A percentile compares a stretch with the other conserved stretches of the same genome.
phyloP scores from a whole-genome alignment of 768 basidiomycete genomes.

The Mycena pura region DNA sequence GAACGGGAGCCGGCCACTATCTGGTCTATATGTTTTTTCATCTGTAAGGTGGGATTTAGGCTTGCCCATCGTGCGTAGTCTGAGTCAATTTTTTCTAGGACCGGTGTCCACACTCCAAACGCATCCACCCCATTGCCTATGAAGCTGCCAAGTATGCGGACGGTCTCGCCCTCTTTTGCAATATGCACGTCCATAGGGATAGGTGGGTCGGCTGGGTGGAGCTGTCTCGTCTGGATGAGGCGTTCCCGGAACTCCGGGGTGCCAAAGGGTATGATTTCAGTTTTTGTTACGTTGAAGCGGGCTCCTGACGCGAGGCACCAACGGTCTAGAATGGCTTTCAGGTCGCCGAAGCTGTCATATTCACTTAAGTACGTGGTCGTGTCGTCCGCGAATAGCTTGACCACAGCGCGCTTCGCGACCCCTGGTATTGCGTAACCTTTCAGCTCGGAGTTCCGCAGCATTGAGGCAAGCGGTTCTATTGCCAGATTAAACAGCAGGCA shows the following conservation, averaged over 20 bases:
- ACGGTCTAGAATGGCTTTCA: not conserved
- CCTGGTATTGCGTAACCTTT: constrained; percentile 32
- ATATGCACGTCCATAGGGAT: constrained; percentile 34
- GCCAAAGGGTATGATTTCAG: constrained; percentile 45
- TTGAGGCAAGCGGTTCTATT: constrained; percentile 45
- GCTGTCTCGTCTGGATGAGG: constrained; percentile 4
- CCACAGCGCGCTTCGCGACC: constrained; percentile 28
- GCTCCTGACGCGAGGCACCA: not conserved
- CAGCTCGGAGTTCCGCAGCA: constrained; percentile 37
- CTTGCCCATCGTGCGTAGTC: constrained; percentile 31
- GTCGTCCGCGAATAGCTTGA: constrained; percentile 49
- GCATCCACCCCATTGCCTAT: constrained; percentile 36
- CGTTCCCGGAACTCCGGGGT: constrained; percentile 18
- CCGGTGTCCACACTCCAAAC: constrained; percentile 30
- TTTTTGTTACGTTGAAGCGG: constrained; percentile 48
- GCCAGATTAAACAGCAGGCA: constrained; percentile 48
- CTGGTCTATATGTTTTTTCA: constrained; percentile 29
- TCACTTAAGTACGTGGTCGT: constrained; percentile 43
- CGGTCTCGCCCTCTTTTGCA: constrained; percentile 31
- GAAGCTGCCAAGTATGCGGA: constrained; percentile 39
- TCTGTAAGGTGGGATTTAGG: constrained; percentile 37
- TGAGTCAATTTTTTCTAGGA: constrained; percentile 33
- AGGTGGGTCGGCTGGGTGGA: not conserved
- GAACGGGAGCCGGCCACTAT: constrained; percentile 39
- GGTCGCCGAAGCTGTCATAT: constrained; percentile 31